A percentile compares a stretch with the other conserved stretches of the same genome.
phyloP scores from a whole-genome alignment of 164 flowering plant species.

The Aristolochia contorta region DNA sequence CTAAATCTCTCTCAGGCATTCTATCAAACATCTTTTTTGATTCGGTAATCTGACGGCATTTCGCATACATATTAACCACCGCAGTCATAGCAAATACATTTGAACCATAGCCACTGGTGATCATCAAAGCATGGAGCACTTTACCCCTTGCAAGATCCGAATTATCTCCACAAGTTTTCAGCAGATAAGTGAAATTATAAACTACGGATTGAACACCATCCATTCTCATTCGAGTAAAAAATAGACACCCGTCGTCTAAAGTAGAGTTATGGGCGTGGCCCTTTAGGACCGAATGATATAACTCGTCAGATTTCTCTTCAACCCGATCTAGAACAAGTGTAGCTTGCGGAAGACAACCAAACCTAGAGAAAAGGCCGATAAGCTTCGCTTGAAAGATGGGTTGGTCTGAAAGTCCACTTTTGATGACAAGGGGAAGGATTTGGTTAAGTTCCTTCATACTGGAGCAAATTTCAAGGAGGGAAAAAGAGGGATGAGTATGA shows the following conservation, averaged over 20 bases:
- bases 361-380: constrained; percentile 59
- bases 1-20: constrained; percentile 67
- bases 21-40: constrained; percentile 73
- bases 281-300: constrained; percentile 66
- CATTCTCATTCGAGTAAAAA: constrained; percentile 43
- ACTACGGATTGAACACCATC: constrained; percentile 48
- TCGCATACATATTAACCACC: constrained; percentile 68
- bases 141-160: constrained; percentile 42
- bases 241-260: constrained; percentile 30
- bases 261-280: constrained; percentile 39
- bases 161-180: constrained; percentile 57
- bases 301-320: constrained; percentile 39
- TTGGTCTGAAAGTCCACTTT: constrained; percentile 40
- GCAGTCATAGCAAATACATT: constrained; percentile 65
- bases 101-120: constrained; percentile 36
- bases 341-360: constrained; percentile 44
- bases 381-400: constrained; percentile 72
- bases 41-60: constrained; percentile 48
- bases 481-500: constrained; percentile 61
- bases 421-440: constrained; percentile 51
- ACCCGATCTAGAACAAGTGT: constrained; percentile 56
- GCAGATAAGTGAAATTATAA: constrained; percentile 57
- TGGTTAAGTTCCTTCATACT: constrained; percentile 48
- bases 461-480: constrained; percentile 69
- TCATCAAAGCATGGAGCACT: constrained; percentile 57